These are phyloP conservation scores for Cladophialophora bantiana DNA, from an alignment of 2,329 filamentous ascomycete species.

Conservation along the genomic window DNA sequence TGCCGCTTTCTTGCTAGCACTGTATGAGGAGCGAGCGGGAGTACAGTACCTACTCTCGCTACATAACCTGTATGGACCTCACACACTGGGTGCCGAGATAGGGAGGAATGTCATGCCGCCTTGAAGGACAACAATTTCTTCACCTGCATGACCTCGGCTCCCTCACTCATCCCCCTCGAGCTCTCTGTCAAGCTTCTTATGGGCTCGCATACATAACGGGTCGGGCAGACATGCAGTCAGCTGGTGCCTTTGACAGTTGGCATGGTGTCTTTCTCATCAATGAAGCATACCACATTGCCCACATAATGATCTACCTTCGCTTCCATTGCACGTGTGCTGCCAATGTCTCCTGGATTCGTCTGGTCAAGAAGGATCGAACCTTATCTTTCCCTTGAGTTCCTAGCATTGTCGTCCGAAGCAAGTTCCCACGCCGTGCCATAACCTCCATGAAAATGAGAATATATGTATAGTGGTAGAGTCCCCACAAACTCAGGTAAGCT, in stretches of 20 bases:
- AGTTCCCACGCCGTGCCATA: not conserved
- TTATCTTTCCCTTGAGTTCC: not conserved
- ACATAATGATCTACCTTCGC: slow-evolving; percentile 4
- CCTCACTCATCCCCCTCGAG: not conserved
- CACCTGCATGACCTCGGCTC: not conserved
- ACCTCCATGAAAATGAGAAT: not conserved
- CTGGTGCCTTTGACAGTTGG: not conserved
- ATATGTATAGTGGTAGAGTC: not conserved
- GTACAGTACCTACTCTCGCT: too few relatives aligned
- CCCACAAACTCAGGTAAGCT: not conserved
- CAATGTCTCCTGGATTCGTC: slow-evolving; percentile 14
- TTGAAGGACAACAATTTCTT: not conserved
- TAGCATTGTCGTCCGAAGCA: not conserved
- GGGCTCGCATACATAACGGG: not conserved
- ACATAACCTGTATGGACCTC: too few relatives aligned
- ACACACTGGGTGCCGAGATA: too few relatives aligned
- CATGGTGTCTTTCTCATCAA: not conserved
- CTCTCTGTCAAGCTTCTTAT: not conserved
- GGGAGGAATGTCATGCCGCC: not conserved
- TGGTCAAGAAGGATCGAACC: not conserved
- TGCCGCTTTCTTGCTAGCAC: not conserved
- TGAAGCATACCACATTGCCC: not conserved
- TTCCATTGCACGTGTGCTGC: slow-evolving; percentile 11
- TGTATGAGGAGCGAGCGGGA: too few relatives aligned
- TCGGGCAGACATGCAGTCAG: not conserved